Conservation (phyloP, 2,329 filamentous ascomycete species). For the Diaporthe destruens region DNA sequence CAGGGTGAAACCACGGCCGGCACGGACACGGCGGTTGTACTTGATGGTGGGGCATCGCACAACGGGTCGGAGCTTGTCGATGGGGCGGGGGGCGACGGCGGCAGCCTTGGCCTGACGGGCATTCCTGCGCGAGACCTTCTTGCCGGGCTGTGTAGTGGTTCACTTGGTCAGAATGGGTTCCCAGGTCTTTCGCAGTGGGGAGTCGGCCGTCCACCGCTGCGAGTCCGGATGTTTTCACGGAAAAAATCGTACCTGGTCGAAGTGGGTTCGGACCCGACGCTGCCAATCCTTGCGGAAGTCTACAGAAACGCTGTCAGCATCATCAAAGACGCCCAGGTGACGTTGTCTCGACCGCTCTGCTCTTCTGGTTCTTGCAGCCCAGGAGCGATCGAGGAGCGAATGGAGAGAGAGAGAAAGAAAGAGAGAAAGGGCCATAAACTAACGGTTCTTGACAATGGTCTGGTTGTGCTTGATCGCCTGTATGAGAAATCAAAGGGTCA, state of each 20-base stretch:
- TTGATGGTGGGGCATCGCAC: constrained; percentile 98
- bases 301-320: constrained; percentile 62
- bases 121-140: constrained; percentile 92
- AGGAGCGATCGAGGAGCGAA: constrained; percentile 41
- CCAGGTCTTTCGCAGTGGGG: constrained; percentile 19
- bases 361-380: constrained; percentile 45
- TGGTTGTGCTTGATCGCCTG: constrained; percentile 99
- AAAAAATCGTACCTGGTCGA: constrained; percentile 91
- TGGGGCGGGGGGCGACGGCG: constrained; percentile 92
- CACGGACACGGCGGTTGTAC: constrained; percentile 98
- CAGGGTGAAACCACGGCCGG: constrained; percentile 97
- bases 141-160: constrained; percentile 82
- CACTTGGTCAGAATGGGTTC: constrained; percentile 52
- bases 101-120: constrained; percentile 96
- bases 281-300: constrained; percentile 99
- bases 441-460: constrained; percentile 96
- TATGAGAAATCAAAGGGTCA: constrained; percentile 51
- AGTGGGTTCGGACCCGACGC: constrained; percentile 98
- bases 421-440: constrained; percentile 55
- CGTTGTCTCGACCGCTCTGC: neutral
- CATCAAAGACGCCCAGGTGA: constrained; percentile 9
- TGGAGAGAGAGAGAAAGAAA: neutral
- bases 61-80: constrained; percentile 96
- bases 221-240: constrained; percentile 42
- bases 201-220: constrained; percentile 35